A percentile compares a stretch with the other conserved stretches of the same genome.
Conservation (phyloP, 805 yeast genomes). For the Candida methanosorbosa region DNA sequence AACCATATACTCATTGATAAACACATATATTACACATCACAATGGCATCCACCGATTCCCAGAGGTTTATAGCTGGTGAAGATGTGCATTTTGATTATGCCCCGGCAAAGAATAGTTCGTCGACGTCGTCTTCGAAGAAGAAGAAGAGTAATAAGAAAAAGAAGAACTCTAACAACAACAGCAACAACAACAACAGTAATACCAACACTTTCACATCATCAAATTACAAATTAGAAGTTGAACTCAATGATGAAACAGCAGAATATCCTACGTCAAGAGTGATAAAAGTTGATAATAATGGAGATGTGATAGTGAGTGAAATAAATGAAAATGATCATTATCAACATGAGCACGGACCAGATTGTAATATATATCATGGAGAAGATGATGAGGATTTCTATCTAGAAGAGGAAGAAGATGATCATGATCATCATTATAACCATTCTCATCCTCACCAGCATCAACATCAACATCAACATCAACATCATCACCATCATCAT, state of each 20-base stretch:
- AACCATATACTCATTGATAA: too few relatives aligned
- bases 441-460: not conserved
- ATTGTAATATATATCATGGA: slow-evolving; percentile 7
- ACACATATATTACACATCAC: too few relatives aligned
- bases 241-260: slow-evolving; percentile 43
- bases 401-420: slow-evolving; percentile 15
- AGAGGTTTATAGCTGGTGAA: slow-evolving; percentile 19
- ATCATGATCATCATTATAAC: not conserved
- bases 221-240: slow-evolving; percentile 26
- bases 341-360: slow-evolving; percentile 8
- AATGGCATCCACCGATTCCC: too few relatives aligned
- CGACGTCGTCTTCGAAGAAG: slow-evolving; percentile 6
- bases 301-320: slow-evolving; percentile 67
- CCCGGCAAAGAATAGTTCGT: not conserved
- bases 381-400: slow-evolving; percentile 5
- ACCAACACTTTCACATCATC: not conserved
- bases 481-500: slow-evolving; percentile 2
- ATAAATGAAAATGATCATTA: slow-evolving; percentile 18
- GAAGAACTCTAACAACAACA: not conserved
- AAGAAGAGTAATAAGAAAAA: slow-evolving; percentile 10
- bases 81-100: slow-evolving; percentile 22
- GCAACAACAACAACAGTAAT: not conserved
- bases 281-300: slow-evolving; percentile 58
- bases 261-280: slow-evolving; percentile 70
- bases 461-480: slow-evolving; percentile 1